These are phyloP conservation scores for Xylaria sp. DNA, from an alignment of 2,329 filamentous ascomycete species.

Conservation along the genomic window DNA sequence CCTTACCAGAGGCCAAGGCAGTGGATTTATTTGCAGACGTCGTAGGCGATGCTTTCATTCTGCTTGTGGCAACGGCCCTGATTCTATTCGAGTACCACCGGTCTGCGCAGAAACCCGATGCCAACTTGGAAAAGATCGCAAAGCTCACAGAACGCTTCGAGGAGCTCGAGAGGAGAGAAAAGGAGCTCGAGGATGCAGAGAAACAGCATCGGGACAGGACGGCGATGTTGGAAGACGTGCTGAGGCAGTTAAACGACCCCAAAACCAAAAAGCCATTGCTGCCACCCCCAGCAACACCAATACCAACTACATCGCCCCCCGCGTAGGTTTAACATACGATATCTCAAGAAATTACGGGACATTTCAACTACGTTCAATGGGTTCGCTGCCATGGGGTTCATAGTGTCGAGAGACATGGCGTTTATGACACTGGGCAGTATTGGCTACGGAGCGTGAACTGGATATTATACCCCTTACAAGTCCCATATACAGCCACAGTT, in stretches of 20 bases:
- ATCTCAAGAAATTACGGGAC: not conserved
- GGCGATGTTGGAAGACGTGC: constrained; percentile 62
- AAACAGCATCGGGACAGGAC: constrained; percentile 58
- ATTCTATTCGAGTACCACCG: constrained; percentile 71
- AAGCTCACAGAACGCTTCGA: constrained; percentile 61
- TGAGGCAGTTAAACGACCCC: constrained; percentile 63
- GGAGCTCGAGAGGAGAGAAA: constrained; percentile 60
- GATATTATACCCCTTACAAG: not conserved
- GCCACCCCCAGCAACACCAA: constrained; percentile 46
- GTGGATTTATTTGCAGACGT: constrained; percentile 75
- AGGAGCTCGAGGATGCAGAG: constrained; percentile 61
- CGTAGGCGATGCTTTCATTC: constrained; percentile 70
- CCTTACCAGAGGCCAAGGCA: constrained; percentile 71
- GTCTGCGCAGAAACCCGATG: constrained; percentile 68
- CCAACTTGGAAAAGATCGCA: constrained; percentile 63
- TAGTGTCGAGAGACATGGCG: not conserved
- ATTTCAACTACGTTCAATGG: not conserved
- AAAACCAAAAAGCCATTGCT: constrained; percentile 66
- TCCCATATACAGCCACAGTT: not conserved
- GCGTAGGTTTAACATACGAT: constrained; percentile 25
- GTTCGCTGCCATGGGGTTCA: not conserved
- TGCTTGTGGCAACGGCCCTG: constrained; percentile 65
- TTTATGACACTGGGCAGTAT: not conserved
- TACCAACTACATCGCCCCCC: constrained; percentile 43
- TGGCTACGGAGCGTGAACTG: not conserved